Evolutionary conservation across 805 yeast genomes (phyloP).

Genomic region (Lachancea mirantina): DNA sequence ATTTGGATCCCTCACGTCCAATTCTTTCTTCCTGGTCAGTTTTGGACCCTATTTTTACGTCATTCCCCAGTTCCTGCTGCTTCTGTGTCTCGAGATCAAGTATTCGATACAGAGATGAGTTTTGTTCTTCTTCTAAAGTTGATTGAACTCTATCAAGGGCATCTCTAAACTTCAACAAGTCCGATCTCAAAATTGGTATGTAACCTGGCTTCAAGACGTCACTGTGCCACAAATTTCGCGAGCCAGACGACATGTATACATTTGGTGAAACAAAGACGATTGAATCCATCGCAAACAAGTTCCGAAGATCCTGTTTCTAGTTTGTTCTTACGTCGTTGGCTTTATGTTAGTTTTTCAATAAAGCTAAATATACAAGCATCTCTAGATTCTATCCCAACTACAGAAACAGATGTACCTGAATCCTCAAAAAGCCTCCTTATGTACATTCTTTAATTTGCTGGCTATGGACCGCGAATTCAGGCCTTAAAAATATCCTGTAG

Average conservation of each 20-base stretch:
- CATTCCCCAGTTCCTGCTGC: neutral
- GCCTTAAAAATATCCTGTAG: constrained; percentile 30
- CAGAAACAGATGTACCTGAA: too few species aligned
- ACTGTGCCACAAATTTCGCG: constrained; percentile 19
- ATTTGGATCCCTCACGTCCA: neutral
- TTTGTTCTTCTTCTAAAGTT: constrained; percentile 3
- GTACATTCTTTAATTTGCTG: too few species aligned
- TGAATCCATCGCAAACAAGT: constrained; percentile 20
- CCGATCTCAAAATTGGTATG: constrained; percentile 23
- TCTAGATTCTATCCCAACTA: too few species aligned
- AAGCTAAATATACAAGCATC: too few species aligned
- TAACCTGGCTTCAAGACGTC: constrained; percentile 18
- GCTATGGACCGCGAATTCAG: too few species aligned
- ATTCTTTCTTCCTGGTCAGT: neutral
- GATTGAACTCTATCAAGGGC: constrained; percentile 6
- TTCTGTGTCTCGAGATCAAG: constrained; percentile 1
- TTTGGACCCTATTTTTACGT: neutral
- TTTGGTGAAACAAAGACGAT: constrained; percentile 26
- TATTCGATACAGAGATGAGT: constrained; percentile 3
- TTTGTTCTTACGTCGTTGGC: too few species aligned
- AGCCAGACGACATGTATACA: constrained; percentile 14
- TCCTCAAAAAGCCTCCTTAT: too few species aligned
- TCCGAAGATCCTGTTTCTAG: too few species aligned
- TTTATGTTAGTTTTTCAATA: too few species aligned
- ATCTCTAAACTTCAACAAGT: constrained; percentile 16